Base-by-base conservation (phyloP, 169 alveolate species). In the Babesia gibsoni region DNA sequence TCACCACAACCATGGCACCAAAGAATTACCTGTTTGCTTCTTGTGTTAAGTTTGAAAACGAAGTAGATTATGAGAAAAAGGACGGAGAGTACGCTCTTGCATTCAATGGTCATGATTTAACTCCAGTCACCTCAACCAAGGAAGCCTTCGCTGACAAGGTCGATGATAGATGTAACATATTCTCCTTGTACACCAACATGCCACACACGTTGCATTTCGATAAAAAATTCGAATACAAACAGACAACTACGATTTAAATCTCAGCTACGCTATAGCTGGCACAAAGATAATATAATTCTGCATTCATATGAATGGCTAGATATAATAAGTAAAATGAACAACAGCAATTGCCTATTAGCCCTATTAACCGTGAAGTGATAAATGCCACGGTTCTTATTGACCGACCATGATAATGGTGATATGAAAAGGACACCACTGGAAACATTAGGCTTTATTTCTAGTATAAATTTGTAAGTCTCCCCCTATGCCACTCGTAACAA, bases 151-250 rank as follows among this genome's bases (percentile, higher is more conserved):
- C 8, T 14, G 37, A 14, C 32, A 36, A 48, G 20, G 66, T 52
- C 14, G 4, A 64, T 7, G 52, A 23, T 32, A 50, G n/a, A 12
- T 64, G 74, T 39, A 32, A 43, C 20, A n/a, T 64, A 20, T 42
- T 4, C 20, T 45, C 74, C 14, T 46, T 64, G 30, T 48, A 64
- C 48, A 30, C 43, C 25, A n/a, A 64, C 18, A n/a, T 64, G 52
- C 74, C 74, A 5, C 5, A 14, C 22, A 43, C 74, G 18, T 52
- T 64, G 2, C 64, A 64, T 36, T 36, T 46, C 35, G 61, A 64
- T 18, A 20, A 18, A 25, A 46, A 10, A 12, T 4, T 29, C 48
- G 64, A 50, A 7, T 22, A 52, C 61, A 29, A 6, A 6, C 27
- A 36, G 29, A n/a, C n/a, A n/a, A n/a, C n/a, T n/a, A n/a, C n/a